phyloP scores from a whole-genome alignment of 345 rosid genomes.

The Anacardium occidentale region DNA sequence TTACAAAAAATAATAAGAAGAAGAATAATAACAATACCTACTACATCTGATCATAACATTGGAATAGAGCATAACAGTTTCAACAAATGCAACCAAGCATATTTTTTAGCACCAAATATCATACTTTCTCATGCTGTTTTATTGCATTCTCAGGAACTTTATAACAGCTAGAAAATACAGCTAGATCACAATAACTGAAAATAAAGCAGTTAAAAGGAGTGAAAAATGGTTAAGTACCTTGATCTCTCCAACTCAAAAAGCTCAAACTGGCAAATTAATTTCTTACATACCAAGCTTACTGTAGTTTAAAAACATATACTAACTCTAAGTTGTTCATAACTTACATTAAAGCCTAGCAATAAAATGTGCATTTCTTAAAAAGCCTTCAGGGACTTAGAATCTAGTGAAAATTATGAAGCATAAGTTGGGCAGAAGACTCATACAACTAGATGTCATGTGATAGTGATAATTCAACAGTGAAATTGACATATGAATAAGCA shows the following conservation, averaged over 20 bases:
- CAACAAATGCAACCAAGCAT: background rate
- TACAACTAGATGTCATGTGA: background rate
- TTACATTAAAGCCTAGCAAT: background rate
- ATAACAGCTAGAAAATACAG: background rate
- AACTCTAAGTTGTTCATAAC: background rate
- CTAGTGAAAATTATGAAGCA: background rate
- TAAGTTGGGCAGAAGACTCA: background rate
- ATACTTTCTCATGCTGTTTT: background rate
- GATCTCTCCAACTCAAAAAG: background rate
- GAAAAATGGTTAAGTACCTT: background rate
- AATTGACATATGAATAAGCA: background rate
- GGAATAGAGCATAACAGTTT: background rate
- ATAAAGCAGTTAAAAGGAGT: background rate
- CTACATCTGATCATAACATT: no score
- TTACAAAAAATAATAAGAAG: no score
- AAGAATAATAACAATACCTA: no score
- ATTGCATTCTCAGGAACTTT: background rate
- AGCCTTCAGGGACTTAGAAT: background rate
- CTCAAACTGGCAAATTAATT: background rate
- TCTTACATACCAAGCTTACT: background rate
- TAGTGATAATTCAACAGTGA: background rate
- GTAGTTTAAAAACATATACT: background rate
- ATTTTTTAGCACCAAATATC: background rate
- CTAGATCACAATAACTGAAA: background rate
- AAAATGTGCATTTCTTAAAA: background rate